Evolutionary conservation across 2,329 filamentous ascomycete species (phyloP).

Genomic region (Pseudogymnoascus sp.): DNA sequence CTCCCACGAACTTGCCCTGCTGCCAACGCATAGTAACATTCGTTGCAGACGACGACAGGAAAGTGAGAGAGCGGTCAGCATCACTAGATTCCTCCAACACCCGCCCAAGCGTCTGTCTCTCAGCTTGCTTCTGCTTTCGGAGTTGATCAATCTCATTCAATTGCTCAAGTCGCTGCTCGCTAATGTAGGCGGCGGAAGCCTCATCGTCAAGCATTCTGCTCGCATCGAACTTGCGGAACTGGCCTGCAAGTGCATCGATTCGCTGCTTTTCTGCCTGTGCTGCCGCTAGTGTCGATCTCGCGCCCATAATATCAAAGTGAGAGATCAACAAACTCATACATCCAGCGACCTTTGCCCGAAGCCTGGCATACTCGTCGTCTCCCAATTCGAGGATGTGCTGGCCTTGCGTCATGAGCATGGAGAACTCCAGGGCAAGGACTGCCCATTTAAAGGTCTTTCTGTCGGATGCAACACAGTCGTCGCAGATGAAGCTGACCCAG

Average conservation of each 20-base stretch:
- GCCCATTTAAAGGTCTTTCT: slow-evolving; percentile 97
- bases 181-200: slow-evolving; percentile 69
- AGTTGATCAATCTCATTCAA: slow-evolving; percentile 69
- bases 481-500: slow-evolving; percentile 97
- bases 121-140: slow-evolving; percentile 70
- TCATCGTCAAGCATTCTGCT: slow-evolving; percentile 68
- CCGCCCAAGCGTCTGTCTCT: slow-evolving; percentile 78
- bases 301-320: slow-evolving; percentile 98
- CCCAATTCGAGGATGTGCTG: slow-evolving; percentile 87
- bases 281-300: slow-evolving; percentile 73
- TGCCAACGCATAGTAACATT: slow-evolving; percentile 97
- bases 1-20: slow-evolving; percentile 95
- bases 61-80: slow-evolving; percentile 88
- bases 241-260: slow-evolving; percentile 68
- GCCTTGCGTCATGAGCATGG: slow-evolving; percentile 93
- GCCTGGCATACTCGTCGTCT: slow-evolving; percentile 73
- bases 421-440: slow-evolving; percentile 88
- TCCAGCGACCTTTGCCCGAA: slow-evolving; percentile 83
- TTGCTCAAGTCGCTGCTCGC: slow-evolving; percentile 64
- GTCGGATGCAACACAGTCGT: slow-evolving; percentile 90
- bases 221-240: slow-evolving; percentile 70
- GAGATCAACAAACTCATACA: slow-evolving; percentile 97
- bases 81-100: slow-evolving; percentile 94
- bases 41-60: slow-evolving; percentile 85
- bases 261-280: slow-evolving; percentile 90